Percentiles rank a stretch among this genome's conserved stretches.
phyloP scores from a whole-genome alignment of 129 eudicot species.

The Tanacetum coccineum region DNA sequence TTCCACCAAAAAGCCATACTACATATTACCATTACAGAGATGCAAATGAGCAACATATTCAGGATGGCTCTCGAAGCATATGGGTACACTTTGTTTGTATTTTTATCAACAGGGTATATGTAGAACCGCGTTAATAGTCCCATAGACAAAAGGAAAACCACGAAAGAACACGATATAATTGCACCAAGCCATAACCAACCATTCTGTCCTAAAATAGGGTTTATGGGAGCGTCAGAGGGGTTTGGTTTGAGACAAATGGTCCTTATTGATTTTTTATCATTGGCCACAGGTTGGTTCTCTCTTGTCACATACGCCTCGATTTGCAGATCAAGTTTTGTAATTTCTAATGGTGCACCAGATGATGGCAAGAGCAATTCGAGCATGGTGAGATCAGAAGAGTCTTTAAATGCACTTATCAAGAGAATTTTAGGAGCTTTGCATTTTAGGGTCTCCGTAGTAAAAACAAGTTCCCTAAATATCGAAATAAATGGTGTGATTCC shows the following conservation, averaged over 20 bases:
- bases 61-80: conserved; percentile 33
- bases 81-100: conserved; percentile 43
- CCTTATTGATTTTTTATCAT: conserved; percentile 24
- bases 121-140: conserved; percentile 65
- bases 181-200: conserved; percentile 78
- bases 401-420: conserved; percentile 60
- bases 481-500: conserved; percentile 94
- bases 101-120: conserved; percentile 76
- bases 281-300: conserved; percentile 36
- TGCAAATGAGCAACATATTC: conserved; percentile 51
- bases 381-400: conserved; percentile 63
- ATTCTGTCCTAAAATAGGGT: conserved; percentile 62
- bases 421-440: conserved; percentile 46
- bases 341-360: conserved; percentile 27
- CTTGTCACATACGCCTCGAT: conserved; percentile 81
- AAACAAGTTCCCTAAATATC: conserved; percentile 67
- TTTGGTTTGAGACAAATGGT: conserved; percentile 70
- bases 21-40: conserved; percentile 35
- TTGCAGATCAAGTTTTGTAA: conserved; percentile 50
- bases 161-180: conserved; percentile 58
- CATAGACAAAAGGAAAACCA: conserved; percentile 50
- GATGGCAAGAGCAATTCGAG: conserved; percentile 74
- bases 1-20: conserved; percentile 49
- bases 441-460: conserved; percentile 32
- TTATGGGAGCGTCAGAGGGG: conserved; percentile 47